phyloP scores from a whole-genome alignment of 2,329 filamentous ascomycete genomes.

The Aschersonia sp. region DNA sequence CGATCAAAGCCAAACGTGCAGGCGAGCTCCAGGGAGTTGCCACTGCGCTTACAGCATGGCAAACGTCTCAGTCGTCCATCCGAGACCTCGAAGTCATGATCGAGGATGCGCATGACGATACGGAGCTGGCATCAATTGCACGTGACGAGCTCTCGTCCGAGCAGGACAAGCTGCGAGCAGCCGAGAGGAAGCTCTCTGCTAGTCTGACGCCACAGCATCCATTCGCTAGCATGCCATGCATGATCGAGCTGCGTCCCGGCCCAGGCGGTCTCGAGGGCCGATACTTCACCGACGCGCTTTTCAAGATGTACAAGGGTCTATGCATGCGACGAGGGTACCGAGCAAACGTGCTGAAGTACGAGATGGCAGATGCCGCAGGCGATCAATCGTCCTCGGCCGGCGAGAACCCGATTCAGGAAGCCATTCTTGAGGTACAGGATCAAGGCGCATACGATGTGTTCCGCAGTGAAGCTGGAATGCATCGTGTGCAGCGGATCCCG shows the following conservation, averaged over 20 bases:
- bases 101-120: slow-evolving; percentile 30
- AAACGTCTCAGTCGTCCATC: slow-evolving; percentile 36
- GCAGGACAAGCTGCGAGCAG: slow-evolving; percentile 40
- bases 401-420: slow-evolving; percentile 67
- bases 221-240: slow-evolving; percentile 77
- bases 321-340: slow-evolving; percentile 57
- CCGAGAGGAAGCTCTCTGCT: slow-evolving; percentile 56
- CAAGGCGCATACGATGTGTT: slow-evolving; percentile 69
- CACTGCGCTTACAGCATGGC: slow-evolving; percentile 42
- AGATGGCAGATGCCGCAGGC: slow-evolving; percentile 53
- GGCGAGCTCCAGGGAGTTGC: slow-evolving; percentile 48
- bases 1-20: slow-evolving; percentile 40
- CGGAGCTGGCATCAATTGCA: slow-evolving; percentile 65
- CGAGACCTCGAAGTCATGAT: slow-evolving; percentile 38
- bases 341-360: slow-evolving; percentile 62
- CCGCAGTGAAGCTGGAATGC: slow-evolving; percentile 82
- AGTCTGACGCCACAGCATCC: slow-evolving; percentile 78
- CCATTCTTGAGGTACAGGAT: slow-evolving; percentile 68
- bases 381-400: slow-evolving; percentile 35
- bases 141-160: slow-evolving; percentile 68
- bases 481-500: slow-evolving; percentile 87
- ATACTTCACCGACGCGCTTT: slow-evolving; percentile 74
- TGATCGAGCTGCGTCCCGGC: slow-evolving; percentile 84
- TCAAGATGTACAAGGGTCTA: slow-evolving; percentile 79
- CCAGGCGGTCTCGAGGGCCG: slow-evolving; percentile 85